Conservation (phyloP, 345 rosid species). For the Salix udensis region DNA sequence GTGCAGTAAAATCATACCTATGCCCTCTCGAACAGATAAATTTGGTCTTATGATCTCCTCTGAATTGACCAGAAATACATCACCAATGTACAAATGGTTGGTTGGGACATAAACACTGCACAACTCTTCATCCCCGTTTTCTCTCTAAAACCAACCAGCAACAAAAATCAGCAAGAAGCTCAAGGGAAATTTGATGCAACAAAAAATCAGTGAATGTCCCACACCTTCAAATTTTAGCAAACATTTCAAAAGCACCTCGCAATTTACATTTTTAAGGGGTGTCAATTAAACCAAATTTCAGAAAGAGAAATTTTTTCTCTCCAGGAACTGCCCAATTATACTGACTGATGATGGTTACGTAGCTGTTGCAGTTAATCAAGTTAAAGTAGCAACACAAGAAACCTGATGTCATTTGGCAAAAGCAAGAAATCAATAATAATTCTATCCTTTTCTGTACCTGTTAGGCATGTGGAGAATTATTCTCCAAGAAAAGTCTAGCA, state of each 20-base stretch:
- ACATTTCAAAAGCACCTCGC: background rate
- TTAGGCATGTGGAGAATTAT: background rate
- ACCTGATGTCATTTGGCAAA: background rate
- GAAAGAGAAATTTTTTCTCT: background rate
- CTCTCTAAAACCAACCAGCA: conserved; percentile 45
- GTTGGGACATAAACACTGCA: conserved; percentile 89
- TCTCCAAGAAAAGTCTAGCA: background rate
- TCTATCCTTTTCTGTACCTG: background rate
- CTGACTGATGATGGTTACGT: background rate
- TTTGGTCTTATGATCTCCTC: conserved; percentile 79
- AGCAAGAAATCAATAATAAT: background rate
- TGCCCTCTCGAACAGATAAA: conserved; percentile 82
- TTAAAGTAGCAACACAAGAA: background rate
- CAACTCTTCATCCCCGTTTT: conserved; percentile 69
- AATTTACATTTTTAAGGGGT: background rate
- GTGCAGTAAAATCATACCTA: conserved; percentile 47
- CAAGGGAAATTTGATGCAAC: background rate
- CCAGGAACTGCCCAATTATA: background rate
- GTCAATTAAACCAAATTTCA: background rate
- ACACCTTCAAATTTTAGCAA: background rate
- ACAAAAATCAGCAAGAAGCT: conserved; percentile 4
- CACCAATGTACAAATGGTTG: conserved; percentile 80
- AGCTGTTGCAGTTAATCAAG: background rate
- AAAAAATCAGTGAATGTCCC: background rate
- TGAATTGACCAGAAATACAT: conserved; percentile 73